A percentile compares a stretch with the other conserved stretches of the same genome.
Conservation (phyloP, 2,329 filamentous ascomycete species). For the Curvularia sp. region DNA sequence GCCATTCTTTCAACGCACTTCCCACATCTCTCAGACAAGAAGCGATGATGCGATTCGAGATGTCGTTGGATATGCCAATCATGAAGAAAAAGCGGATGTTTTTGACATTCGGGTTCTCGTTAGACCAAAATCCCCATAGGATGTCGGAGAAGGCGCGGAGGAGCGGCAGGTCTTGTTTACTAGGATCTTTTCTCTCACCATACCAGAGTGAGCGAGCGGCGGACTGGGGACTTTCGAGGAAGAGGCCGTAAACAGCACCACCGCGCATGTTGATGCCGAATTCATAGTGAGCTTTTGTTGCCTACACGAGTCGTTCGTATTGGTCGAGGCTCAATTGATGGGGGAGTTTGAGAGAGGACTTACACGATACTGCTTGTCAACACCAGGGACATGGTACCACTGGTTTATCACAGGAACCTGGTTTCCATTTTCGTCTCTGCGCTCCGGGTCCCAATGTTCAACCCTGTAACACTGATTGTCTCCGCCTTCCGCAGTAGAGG, state of each 20-base stretch:
- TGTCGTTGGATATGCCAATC: slow-evolving; percentile 27
- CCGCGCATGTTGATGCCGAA: slow-evolving; percentile 23
- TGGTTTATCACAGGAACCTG: slow-evolving; percentile 21
- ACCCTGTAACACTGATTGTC: slow-evolving; percentile 24
- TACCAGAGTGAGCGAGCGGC: slow-evolving; percentile 20
- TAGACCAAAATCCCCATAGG: slow-evolving; percentile 33
- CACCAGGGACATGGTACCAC: slow-evolving; percentile 25
- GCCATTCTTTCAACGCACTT: slow-evolving; percentile 23
- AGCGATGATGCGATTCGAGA: slow-evolving; percentile 28
- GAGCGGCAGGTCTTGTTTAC: slow-evolving; percentile 20
- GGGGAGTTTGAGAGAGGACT: not conserved
- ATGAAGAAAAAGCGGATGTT: slow-evolving; percentile 32
- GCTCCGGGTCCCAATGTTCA: slow-evolving; percentile 25
- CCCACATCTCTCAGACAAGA: slow-evolving; percentile 15
- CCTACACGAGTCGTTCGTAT: too few species aligned
- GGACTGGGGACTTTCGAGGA: slow-evolving; percentile 21
- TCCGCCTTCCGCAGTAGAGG: slow-evolving; percentile 18
- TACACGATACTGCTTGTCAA: slow-evolving; percentile 19
- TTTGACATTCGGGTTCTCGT: slow-evolving; percentile 16
- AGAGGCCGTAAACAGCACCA: slow-evolving; percentile 24
- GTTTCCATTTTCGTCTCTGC: slow-evolving; percentile 12
- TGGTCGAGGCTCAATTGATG: too few species aligned
- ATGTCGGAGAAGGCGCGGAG: slow-evolving; percentile 28
- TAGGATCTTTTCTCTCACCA: not conserved
- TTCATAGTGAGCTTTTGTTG: slow-evolving; percentile 27